These are phyloP conservation scores for Toxicodendron radicans DNA, from an alignment of 345 rosid species.

Conservation along the genomic window DNA sequence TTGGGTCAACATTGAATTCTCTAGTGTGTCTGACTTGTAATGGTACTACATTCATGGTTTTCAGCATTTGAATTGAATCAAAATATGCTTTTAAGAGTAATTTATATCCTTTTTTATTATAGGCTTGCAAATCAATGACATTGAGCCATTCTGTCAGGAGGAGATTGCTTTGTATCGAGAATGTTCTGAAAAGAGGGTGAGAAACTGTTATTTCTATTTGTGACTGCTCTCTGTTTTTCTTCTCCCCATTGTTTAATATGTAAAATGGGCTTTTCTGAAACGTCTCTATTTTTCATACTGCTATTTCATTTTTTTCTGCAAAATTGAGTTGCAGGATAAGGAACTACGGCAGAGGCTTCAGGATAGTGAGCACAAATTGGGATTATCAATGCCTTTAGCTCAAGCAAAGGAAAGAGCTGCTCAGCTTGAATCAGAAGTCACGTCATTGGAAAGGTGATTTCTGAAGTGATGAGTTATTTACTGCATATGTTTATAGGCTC, in stretches of 20 bases:
- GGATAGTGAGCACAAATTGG: slow-evolving; percentile 86
- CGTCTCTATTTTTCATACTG: slow-evolving; percentile 6
- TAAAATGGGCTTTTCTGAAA: not conserved
- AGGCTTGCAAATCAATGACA: slow-evolving; percentile 90
- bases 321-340: slow-evolving; percentile 61
- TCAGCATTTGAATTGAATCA: not conserved
- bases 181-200: slow-evolving; percentile 83
- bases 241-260: not conserved
- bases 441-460: slow-evolving; percentile 76
- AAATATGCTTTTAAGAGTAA: not conserved
- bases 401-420: slow-evolving; percentile 70
- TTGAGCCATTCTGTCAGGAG: slow-evolving; percentile 94
- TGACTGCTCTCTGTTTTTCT: not conserved
- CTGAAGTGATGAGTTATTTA: not conserved
- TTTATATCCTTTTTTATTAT: slow-evolving; percentile 13
- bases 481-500: not conserved
- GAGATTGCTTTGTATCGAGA: slow-evolving; percentile 77
- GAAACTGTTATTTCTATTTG: slow-evolving; percentile 9
- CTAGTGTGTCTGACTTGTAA: not conserved
- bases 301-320: slow-evolving; percentile 15
- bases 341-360: slow-evolving; percentile 74
- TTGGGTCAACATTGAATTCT: not conserved
- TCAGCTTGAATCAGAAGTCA: slow-evolving; percentile 83
- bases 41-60: not conserved
- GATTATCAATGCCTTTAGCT: slow-evolving; percentile 82